Base-by-base conservation (phyloP, 192 early-diverging fungal species). In the Dispira parvispora region DNA sequence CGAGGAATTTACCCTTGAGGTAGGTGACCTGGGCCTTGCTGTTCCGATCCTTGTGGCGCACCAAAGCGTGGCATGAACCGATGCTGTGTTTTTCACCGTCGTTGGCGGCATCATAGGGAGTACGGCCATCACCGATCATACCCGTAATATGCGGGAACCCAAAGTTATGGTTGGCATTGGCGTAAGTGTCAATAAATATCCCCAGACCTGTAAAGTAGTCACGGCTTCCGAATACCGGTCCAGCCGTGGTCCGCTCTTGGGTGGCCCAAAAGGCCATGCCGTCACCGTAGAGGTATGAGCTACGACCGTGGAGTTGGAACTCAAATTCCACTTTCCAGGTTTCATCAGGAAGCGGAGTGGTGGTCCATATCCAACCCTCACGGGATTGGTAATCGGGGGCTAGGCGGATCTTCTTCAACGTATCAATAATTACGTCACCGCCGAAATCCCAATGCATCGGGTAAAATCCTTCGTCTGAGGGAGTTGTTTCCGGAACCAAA, bases 221-320 rank as follows among this genome's bases (percentile, higher is more conserved):
- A 32, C 75, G 67, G 68, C 75, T 84, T 13, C 95, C 95, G 83
- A 96, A 95, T 47, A 96, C 92, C 32, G 88, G 84, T 0, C 95
- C 94, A 46, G 69, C 52, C 6, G 65, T 67, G 16, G 69, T 74
- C 45, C 86, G 77, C 46, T 94, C 82, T 63, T 80, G 80, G 20
- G 93, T 87, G 62, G 87, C 82, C 89, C 92, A 99, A 62, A 99
- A 82, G 20, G 92, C 96, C 72, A 99, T 88, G 9, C 96, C 96
- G 67, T 99, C 96, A 28, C 96, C 96, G 66, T 77, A 88, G 58
- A 99, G 74, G 47, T 79, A 79, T 16, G 81, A 72, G 57, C 83
- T 79, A 58, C 79, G 73, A 58, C 91, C 88, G 52, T 79, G 76
- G 11, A 99, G 83, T 62, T 84, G 84, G 75, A 96, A 94, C 71